Evolutionary conservation across 441 rosid genomes (phyloP).

Genomic region (Brassica balearica): DNA sequence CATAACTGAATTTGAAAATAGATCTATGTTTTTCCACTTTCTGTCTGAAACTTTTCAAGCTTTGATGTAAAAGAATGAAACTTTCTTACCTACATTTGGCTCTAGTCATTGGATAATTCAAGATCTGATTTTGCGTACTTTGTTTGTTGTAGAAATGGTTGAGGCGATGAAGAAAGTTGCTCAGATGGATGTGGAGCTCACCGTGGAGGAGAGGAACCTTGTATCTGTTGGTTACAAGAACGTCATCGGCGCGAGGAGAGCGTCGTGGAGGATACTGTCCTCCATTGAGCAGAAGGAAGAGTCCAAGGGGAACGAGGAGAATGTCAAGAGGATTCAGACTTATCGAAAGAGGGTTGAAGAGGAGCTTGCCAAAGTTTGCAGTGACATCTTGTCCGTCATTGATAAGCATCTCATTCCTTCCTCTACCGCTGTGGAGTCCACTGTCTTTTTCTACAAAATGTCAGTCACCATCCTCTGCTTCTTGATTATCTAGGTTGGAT

Average conservation of each 20-base stretch:
- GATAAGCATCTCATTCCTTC: conserved; percentile 83
- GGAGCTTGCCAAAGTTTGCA: conserved; percentile 73
- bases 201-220: conserved; percentile 84
- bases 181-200: conserved; percentile 66
- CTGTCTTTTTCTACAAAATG: conserved; percentile 87
- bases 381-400: conserved; percentile 69
- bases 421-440: conserved; percentile 72
- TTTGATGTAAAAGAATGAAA: not conserved
- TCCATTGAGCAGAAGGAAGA: conserved; percentile 90
- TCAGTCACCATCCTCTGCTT: conserved; percentile 41
- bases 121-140: not conserved
- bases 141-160: conserved; percentile 66
- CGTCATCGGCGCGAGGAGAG: conserved; percentile 89
- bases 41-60: not conserved
- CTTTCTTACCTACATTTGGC: not conserved
- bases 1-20: not conserved
- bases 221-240: conserved; percentile 89
- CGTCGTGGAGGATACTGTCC: conserved; percentile 85
- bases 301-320: conserved; percentile 70
- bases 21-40: not conserved
- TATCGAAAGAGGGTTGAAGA: conserved; percentile 79
- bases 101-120: not conserved
- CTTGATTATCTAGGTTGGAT: no score
- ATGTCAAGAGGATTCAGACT: conserved; percentile 70
- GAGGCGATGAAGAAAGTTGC: conserved; percentile 87